A percentile compares a stretch with the other conserved stretches of the same genome.
Evolutionary conservation across 768 basidiomycete species (phyloP).

Genomic region (Austroboletus festivus): DNA sequence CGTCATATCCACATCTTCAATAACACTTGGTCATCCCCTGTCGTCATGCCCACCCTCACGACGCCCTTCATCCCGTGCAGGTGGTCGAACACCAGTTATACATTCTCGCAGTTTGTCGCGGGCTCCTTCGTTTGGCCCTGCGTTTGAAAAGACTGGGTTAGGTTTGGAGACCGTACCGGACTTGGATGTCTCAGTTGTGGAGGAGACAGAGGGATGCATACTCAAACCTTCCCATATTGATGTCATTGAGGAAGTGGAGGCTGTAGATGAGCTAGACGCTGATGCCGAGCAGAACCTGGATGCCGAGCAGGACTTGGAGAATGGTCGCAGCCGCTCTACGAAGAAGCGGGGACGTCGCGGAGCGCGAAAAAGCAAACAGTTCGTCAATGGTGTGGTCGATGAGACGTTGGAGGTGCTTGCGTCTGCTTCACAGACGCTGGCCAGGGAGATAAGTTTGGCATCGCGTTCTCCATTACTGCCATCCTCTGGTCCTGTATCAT

Average conservation of each 20-base stretch:
- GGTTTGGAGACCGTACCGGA: slow-evolving; percentile 50
- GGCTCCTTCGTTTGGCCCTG: slow-evolving; percentile 58
- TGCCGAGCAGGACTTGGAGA: slow-evolving; percentile 32
- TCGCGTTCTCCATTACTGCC: slow-evolving; percentile 46
- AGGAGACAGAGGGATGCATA: slow-evolving; percentile 41
- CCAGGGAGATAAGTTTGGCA: slow-evolving; percentile 76
- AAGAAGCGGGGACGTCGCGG: slow-evolving; percentile 84
- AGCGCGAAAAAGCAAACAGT: slow-evolving; percentile 68
- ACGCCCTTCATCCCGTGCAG: slow-evolving; percentile 67
- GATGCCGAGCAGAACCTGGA: slow-evolving; percentile 18
- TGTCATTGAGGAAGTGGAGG: slow-evolving; percentile 37
- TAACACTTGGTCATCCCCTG: slow-evolving; percentile 60
- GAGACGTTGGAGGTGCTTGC: slow-evolving; percentile 69
- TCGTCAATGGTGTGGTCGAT: slow-evolving; percentile 35
- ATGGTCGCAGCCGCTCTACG: slow-evolving; percentile 51
- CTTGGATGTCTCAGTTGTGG: slow-evolving; percentile 38
- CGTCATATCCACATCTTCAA: slow-evolving; percentile 55
- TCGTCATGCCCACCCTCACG: slow-evolving; percentile 64
- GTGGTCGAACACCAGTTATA: slow-evolving; percentile 52
- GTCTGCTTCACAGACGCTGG: slow-evolving; percentile 75
- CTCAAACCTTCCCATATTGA: slow-evolving; percentile 25
- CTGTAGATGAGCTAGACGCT: slow-evolving; percentile 31
- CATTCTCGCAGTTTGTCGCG: slow-evolving; percentile 58
- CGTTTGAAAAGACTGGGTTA: slow-evolving; percentile 40
- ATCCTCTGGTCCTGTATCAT: slow-evolving; percentile 12